Base-by-base conservation (phyloP, 1,284 basidiomycete species). In the Meripilus lineatus region DNA sequence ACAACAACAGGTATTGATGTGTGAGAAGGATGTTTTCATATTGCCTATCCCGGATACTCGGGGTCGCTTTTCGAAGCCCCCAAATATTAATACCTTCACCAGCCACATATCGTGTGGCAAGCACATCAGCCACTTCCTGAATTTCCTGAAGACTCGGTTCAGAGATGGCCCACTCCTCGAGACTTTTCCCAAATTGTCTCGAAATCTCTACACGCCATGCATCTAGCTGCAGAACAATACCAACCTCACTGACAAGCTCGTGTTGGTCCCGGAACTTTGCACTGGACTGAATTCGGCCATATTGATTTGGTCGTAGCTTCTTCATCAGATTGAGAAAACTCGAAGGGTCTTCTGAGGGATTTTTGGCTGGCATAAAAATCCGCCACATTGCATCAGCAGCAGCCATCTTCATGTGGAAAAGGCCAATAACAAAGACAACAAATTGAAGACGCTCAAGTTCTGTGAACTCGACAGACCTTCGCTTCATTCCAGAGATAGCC, bases 191-290 rank as follows among this genome's bases (percentile, higher is more conserved):
- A 6, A 10, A 38, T 21, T 36, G 33, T 26, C 14, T 7, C 15
- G 8, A 8, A 8, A 51, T 40, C 11, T 56, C 50, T 0, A 42
- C 35, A 0, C 45, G 25, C 58, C 58, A 59, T 14, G 40, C 44
- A 23, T 66, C 58, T 2, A 67, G 48, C 0, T 55, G 38, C 0
- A 45, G 47, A 2, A 53, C 57, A 3, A 48, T 54, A 0, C 56
- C 54, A 6, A 50, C 45, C 35, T 70, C 62, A 2, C 51, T 42
- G 5, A 70, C 62, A 1, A 63, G 26, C 11, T 69, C 62, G 38
- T 70, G 67, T 51, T 65, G 62, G 3, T 50, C 44, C 3, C 63
- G 58, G 45, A 69, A 69, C 0, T 58, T 58, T 0, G 66, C 64
- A 6, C 60, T 59, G 1, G 42, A 42, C 21, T 36, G 43, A 7